phyloP scores from a whole-genome alignment of 1,284 basidiomycete genomes.

The Microbotryum lychnidis-dioicae region DNA sequence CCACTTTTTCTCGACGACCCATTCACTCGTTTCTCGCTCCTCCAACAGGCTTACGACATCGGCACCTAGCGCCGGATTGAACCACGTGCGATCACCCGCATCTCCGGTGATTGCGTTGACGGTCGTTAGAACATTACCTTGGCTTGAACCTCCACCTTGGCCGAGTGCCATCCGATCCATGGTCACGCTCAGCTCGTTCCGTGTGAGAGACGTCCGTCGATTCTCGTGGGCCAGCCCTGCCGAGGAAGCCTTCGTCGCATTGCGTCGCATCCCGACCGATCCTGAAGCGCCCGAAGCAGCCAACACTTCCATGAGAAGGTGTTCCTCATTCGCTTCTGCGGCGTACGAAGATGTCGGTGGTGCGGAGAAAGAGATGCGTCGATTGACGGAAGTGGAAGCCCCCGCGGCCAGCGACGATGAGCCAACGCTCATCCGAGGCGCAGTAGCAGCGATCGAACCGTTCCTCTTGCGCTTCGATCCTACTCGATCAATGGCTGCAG shows the following conservation, averaged over 20 bases:
- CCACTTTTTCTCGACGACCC: too few relatives aligned
- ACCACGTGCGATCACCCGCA: too few relatives aligned
- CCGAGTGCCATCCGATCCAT: constrained; percentile 57
- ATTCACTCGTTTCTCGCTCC: too few relatives aligned
- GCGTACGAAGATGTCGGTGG: neutral
- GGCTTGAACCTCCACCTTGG: constrained; percentile 2
- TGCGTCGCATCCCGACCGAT: neutral
- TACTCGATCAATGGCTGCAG: too few relatives aligned
- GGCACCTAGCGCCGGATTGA: too few relatives aligned
- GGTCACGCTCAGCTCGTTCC: constrained; percentile 54
- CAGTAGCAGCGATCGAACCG: too few relatives aligned
- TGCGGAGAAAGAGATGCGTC: neutral
- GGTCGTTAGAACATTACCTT: too few relatives aligned
- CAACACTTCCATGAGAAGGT: neutral
- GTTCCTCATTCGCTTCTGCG: neutral
- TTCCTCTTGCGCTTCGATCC: too few relatives aligned
- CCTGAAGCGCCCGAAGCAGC: neutral
- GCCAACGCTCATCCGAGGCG: too few relatives aligned
- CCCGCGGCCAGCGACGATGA: too few relatives aligned
- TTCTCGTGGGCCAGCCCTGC: neutral
- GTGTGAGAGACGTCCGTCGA: constrained; percentile 13
- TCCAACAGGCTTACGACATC: too few relatives aligned
- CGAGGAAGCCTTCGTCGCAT: neutral
- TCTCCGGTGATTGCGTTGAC: too few relatives aligned
- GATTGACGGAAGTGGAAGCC: neutral